phyloP scores from a whole-genome alignment of 805 yeast species.

The Lipomyces spencermartinsiae region DNA sequence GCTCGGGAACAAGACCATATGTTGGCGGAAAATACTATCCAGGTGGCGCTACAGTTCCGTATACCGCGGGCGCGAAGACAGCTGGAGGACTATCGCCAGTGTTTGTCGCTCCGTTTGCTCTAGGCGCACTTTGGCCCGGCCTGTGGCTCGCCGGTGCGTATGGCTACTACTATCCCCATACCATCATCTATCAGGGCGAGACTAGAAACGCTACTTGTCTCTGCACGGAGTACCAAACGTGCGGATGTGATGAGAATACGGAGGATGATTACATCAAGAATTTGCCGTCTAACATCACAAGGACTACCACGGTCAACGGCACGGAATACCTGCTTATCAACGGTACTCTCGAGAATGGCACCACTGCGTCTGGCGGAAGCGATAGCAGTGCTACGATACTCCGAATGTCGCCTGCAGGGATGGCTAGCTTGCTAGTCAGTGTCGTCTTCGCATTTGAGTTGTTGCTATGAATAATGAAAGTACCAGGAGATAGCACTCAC shows the following conservation, averaged over 20 bases:
- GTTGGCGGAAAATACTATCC: slow-evolving; percentile 25
- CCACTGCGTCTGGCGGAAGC: slow-evolving; percentile 24
- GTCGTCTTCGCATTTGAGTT: too few relatives aligned
- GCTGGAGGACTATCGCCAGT: slow-evolving; percentile 21
- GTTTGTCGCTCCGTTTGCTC: slow-evolving; percentile 11
- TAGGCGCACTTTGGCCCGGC: slow-evolving; percentile 17
- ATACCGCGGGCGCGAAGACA: slow-evolving; percentile 18
- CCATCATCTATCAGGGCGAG: slow-evolving; percentile 11
- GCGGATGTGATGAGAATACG: slow-evolving; percentile 27
- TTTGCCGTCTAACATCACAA: slow-evolving; percentile 23
- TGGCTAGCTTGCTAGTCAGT: too few relatives aligned
- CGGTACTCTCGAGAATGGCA: slow-evolving; percentile 30
- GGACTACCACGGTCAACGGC: slow-evolving; percentile 12
- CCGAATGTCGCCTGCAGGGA: too few relatives aligned
- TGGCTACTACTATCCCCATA: slow-evolving; percentile 21
- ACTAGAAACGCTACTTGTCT: slow-evolving; percentile 24
- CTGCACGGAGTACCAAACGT: slow-evolving; percentile 23
- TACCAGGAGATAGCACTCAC: too few relatives aligned
- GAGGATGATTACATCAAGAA: slow-evolving; percentile 18
- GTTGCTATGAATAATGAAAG: too few relatives aligned
- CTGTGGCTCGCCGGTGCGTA: slow-evolving; percentile 26
- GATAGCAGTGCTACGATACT: neutral
- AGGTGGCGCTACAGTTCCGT: slow-evolving; percentile 28
- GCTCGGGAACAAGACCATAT: slow-evolving; percentile 21
- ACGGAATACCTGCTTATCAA: slow-evolving; percentile 23